Conservation (phyloP, 2,329 filamentous ascomycete species). For the Aspergillus novofumigatus region DNA sequence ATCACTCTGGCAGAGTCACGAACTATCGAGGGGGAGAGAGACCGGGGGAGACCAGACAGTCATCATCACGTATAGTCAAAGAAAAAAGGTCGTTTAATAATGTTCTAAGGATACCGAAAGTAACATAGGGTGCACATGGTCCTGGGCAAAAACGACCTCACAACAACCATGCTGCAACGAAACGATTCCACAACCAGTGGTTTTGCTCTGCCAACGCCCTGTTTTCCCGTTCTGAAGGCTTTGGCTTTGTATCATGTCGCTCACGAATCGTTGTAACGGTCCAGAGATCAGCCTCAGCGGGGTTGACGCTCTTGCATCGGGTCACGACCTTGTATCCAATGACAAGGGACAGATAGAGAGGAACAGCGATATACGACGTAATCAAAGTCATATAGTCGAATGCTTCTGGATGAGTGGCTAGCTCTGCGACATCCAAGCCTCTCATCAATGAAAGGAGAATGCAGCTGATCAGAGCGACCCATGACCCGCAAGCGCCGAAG, state of each 20-base stretch:
- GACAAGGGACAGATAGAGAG: slow-evolving; percentile 65
- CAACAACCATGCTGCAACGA: slow-evolving; percentile 8
- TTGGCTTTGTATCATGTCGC: slow-evolving; percentile 56
- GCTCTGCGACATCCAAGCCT: slow-evolving; percentile 66
- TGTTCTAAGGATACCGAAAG: background rate
- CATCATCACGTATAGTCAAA: background rate
- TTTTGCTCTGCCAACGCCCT: background rate
- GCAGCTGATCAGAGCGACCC: slow-evolving; percentile 64
- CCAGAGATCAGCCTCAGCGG: slow-evolving; percentile 62
- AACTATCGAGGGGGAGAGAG: background rate
- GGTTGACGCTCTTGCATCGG: slow-evolving; percentile 51
- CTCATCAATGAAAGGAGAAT: slow-evolving; percentile 72
- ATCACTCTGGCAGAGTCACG: background rate
- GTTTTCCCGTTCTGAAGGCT: background rate
- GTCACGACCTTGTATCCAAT: slow-evolving; percentile 60
- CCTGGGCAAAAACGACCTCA: background rate
- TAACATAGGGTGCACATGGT: background rate
- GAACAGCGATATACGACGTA: slow-evolving; percentile 71
- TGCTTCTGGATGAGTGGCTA: slow-evolving; percentile 38
- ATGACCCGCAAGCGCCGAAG: slow-evolving; percentile 65
- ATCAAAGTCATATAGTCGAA: slow-evolving; percentile 71
- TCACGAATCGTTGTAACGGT: slow-evolving; percentile 66
- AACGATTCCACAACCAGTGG: background rate
- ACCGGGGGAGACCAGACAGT: background rate
- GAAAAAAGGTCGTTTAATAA: background rate